Conservation (phyloP, 257 asterid species). For the Salvia miltiorrhiza region DNA sequence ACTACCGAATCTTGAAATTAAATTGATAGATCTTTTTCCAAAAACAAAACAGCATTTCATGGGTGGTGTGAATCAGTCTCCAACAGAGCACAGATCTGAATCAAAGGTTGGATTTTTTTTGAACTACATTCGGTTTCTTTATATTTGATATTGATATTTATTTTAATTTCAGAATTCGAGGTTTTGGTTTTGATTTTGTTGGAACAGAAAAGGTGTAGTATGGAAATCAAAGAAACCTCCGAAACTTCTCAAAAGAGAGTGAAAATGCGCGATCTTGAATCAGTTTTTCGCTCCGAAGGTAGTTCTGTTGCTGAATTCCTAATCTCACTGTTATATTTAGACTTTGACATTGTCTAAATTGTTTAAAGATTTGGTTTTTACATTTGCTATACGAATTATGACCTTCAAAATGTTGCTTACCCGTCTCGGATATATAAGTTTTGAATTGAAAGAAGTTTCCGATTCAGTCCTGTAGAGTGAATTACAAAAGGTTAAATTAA, state of each 20-base stretch:
- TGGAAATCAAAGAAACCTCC: conserved; percentile 29
- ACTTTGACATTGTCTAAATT: not conserved
- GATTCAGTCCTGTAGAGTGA: not conserved
- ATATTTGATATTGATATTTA: not conserved
- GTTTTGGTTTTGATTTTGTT: conserved; percentile 23
- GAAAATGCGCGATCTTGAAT: conserved; percentile 44
- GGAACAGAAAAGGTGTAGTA: conserved; percentile 35
- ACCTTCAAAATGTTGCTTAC: not conserved
- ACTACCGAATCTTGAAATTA: not conserved
- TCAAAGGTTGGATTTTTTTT: conserved; percentile 31
- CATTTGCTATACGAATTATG: not conserved
- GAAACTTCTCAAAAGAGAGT: conserved; percentile 32
- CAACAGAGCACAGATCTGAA: conserved; percentile 34
- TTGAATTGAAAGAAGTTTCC: not conserved
- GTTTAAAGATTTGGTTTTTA: conserved; percentile 1
- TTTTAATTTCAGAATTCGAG: not conserved
- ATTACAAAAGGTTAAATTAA: not conserved
- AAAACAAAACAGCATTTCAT: not conserved
- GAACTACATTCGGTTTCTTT: not conserved
- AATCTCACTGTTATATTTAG: conserved; percentile 23
- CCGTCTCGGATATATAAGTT: not conserved
- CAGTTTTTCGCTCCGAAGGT: conserved; percentile 39
- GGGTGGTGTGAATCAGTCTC: conserved; percentile 28
- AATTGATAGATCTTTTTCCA: not conserved
- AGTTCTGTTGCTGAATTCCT: not conserved